Evolutionary conservation across 305 asterid species (phyloP).

Genomic region (Nicotiana rustica): DNA sequence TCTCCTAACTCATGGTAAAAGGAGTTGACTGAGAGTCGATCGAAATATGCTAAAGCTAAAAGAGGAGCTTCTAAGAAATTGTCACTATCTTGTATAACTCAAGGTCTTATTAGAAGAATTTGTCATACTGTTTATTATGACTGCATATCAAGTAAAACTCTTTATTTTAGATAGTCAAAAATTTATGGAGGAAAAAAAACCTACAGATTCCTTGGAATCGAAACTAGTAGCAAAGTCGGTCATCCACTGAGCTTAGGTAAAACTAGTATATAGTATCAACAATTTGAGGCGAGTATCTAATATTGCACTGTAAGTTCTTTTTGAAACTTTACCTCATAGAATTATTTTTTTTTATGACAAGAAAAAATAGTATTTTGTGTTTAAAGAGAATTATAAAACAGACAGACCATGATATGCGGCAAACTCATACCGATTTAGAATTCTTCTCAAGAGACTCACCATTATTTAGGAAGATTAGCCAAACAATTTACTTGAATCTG

Average conservation of each 20-base stretch:
- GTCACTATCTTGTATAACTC: too few species aligned
- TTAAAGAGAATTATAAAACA: constrained; percentile 33
- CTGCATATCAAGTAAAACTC: too few species aligned
- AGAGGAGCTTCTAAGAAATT: too few species aligned
- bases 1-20: too few species aligned
- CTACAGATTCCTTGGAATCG: too few species aligned
- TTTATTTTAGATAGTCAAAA: too few species aligned
- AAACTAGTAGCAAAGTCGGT: too few species aligned
- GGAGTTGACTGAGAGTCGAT: too few species aligned
- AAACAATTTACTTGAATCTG: background rate
- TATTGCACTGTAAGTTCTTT: background rate
- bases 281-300: constrained; percentile 32
- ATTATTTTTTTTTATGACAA: background rate
- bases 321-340: background rate
- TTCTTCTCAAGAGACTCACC: constrained; percentile 35
- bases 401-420: constrained; percentile 37
- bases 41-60: too few species aligned
- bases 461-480: constrained; percentile 35
- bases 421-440: constrained; percentile 35
- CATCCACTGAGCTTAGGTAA: background rate
- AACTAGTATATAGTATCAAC: constrained; percentile 37
- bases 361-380: constrained; percentile 10
- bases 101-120: too few species aligned
- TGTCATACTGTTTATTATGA: too few species aligned
- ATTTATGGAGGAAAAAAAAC: too few species aligned